These are phyloP conservation scores for Polyrhizophydium stewartii DNA, from an alignment of 371 early-diverging fungal genomes.

Conservation along the genomic window DNA sequence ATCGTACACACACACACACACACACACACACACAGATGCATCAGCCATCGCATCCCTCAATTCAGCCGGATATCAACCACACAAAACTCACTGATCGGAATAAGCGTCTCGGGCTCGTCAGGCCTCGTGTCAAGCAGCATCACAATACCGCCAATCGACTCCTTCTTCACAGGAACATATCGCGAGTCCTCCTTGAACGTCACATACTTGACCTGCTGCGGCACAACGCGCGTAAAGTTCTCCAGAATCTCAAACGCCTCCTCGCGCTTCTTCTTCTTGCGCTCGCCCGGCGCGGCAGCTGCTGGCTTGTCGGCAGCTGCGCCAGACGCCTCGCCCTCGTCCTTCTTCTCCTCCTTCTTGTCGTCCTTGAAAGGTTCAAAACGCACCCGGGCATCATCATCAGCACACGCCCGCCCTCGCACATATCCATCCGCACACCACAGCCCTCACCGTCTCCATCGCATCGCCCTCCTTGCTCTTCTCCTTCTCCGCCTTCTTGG, in stretches of 20 bases:
- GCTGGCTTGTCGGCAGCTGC: conserved; percentile 15
- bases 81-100: conserved; percentile 23
- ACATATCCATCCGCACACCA: not conserved
- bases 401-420: conserved; percentile 7
- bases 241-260: conserved; percentile 68
- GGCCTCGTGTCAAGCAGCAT: conserved; percentile 63
- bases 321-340: conserved; percentile 50
- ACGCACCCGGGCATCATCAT: not conserved
- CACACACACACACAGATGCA: not conserved
- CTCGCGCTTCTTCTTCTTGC: conserved; percentile 32
- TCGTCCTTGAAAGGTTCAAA: conserved; percentile 28
- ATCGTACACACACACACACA: not conserved
- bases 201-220: conserved; percentile 80
- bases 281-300: conserved; percentile 6
- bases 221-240: conserved; percentile 88
- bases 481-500: conserved; percentile 77
- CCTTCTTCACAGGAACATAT: conserved; percentile 84
- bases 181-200: conserved; percentile 77
- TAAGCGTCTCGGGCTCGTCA: conserved; percentile 46
- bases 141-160: conserved; percentile 71
- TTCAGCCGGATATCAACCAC: too few relatives aligned
- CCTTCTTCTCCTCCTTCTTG: conserved; percentile 69
- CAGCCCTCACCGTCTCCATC: conserved; percentile 45
- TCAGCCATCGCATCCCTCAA: not conserved
- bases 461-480: conserved; percentile 49